Conservation (phyloP, 345 rosid species). For the Citrus sinensis region DNA sequence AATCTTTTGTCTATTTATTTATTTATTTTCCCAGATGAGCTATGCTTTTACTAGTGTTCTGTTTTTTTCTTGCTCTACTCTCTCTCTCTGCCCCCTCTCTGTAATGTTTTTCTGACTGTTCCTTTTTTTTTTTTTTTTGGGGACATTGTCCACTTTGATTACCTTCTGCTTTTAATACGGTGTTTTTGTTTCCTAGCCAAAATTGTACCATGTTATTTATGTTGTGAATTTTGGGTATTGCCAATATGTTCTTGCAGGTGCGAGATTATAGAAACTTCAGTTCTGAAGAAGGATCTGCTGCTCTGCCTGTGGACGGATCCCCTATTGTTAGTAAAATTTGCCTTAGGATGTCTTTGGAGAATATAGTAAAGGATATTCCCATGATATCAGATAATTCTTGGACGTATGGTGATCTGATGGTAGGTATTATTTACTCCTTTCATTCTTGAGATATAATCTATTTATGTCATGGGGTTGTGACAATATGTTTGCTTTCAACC, state of each 20-base stretch:
- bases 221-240: not conserved
- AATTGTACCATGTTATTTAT: not conserved
- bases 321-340: conserved; percentile 60
- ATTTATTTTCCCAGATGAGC: not conserved
- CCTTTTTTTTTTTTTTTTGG: not conserved
- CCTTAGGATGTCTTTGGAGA: conserved; percentile 86
- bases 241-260: conserved; percentile 48
- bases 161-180: not conserved
- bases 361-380: conserved; percentile 90
- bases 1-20: not conserved
- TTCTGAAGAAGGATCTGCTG: conserved; percentile 47
- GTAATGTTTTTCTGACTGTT: not conserved
- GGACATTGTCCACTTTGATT: not conserved
- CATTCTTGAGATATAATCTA: conserved; percentile 4
- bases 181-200: not conserved
- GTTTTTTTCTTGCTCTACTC: not conserved
- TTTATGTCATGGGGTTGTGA: not conserved
- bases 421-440: conserved; percentile 22
- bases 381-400: conserved; percentile 73
- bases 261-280: conserved; percentile 67
- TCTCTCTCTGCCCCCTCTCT: not conserved
- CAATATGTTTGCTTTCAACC: conserved; percentile 14
- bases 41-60: not conserved
- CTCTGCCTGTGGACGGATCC: conserved; percentile 24
- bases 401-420: conserved; percentile 98